Conservation (phyloP, 495 filamentous ascomycete species). For the Tirmania nivea region DNA sequence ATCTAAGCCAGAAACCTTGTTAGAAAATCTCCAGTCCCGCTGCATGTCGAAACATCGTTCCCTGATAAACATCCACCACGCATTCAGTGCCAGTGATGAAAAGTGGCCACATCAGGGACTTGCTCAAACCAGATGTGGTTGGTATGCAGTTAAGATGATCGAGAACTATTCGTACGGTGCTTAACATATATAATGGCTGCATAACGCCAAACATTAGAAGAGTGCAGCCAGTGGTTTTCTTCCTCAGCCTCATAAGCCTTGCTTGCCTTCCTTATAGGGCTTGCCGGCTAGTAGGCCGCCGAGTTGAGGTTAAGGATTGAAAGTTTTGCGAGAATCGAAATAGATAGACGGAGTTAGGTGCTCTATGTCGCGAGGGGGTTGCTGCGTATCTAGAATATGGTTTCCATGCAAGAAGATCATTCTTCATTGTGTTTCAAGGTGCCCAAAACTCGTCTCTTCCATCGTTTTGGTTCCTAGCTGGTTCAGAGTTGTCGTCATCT, state of each 20-base stretch:
- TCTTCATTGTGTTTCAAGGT: slow-evolving; percentile 16
- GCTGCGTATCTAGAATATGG: slow-evolving; percentile 12
- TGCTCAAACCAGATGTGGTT: slow-evolving; percentile 41
- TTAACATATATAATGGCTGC: slow-evolving; percentile 79
- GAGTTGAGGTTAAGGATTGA: neutral
- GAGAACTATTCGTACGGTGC: slow-evolving; percentile 56
- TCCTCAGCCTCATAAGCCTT: slow-evolving; percentile 15
- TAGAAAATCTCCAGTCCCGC: slow-evolving; percentile 71
- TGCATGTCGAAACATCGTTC: slow-evolving; percentile 67
- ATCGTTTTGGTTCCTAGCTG: slow-evolving; percentile 12
- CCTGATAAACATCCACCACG: slow-evolving; percentile 55
- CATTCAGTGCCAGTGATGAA: slow-evolving; percentile 85
- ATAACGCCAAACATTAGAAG: slow-evolving; percentile 76
- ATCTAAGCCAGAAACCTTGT: slow-evolving; percentile 70
- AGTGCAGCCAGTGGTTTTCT: slow-evolving; percentile 16
- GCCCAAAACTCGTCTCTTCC: slow-evolving; percentile 14
- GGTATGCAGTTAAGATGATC: slow-evolving; percentile 61
- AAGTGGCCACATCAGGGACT: slow-evolving; percentile 84
- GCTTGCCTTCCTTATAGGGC: slow-evolving; percentile 14
- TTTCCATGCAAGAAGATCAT: slow-evolving; percentile 10
- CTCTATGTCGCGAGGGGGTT: slow-evolving; percentile 12
- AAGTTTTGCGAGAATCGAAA: neutral
- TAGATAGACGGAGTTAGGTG: neutral
- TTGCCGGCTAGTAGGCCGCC: slow-evolving; percentile 12
- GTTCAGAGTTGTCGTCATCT: slow-evolving; percentile 10